Conservation (phyloP, 2,329 filamentous ascomycete species). For the Chaetomium sp. region DNA sequence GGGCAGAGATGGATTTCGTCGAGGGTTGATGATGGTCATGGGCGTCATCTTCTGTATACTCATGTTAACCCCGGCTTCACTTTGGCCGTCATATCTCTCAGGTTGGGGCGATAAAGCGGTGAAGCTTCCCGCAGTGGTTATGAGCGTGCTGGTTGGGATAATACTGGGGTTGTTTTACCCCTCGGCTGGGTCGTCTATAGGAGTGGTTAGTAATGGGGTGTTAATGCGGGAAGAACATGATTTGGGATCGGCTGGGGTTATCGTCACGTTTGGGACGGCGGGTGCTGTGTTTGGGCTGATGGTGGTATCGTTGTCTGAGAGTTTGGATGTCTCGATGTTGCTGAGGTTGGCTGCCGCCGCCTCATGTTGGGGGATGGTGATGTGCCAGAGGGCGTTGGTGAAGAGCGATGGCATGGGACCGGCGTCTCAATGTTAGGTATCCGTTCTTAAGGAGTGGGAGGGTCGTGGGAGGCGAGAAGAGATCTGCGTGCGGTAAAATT, state of each 20-base stretch:
- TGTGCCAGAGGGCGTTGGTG: slow-evolving; percentile 48
- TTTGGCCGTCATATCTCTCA: too few relatives aligned
- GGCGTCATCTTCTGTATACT: too few relatives aligned
- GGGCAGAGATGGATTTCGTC: too few relatives aligned
- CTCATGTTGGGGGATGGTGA: slow-evolving; percentile 37
- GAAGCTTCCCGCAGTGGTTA: too few relatives aligned
- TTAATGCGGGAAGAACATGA: slow-evolving; percentile 46
- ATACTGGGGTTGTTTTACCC: too few relatives aligned
- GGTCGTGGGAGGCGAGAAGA: too few relatives aligned
- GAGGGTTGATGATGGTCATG: too few relatives aligned
- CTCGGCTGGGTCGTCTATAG: slow-evolving; percentile 64
- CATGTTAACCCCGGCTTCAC: too few relatives aligned
- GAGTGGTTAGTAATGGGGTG: slow-evolving; percentile 59
- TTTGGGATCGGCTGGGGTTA: slow-evolving; percentile 59
- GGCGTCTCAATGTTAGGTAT: background rate
- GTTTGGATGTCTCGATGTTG: slow-evolving; percentile 56
- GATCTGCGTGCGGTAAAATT: background rate
- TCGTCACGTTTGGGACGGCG: slow-evolving; percentile 61
- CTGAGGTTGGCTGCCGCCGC: slow-evolving; percentile 27
- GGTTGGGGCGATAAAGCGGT: too few relatives aligned
- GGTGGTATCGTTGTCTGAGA: slow-evolving; percentile 56
- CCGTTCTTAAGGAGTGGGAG: background rate
- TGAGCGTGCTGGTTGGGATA: too few relatives aligned
- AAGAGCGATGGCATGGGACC: too few relatives aligned
- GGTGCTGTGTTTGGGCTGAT: slow-evolving; percentile 64